Conservation (phyloP, 106 monocot species). For the Hemerocallis citrina region DNA sequence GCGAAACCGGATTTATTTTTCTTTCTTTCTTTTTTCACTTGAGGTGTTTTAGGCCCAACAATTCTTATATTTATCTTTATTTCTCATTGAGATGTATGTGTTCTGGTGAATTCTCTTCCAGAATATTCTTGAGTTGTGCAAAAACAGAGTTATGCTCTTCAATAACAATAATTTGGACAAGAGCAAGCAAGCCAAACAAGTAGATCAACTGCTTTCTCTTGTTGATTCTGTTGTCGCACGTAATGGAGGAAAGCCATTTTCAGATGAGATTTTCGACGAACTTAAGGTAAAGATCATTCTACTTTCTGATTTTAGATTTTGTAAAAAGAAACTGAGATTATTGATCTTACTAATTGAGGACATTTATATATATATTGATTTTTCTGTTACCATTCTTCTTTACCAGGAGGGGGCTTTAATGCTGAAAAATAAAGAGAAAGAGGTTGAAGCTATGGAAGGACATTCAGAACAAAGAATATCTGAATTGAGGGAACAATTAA, state of each 20-base stretch:
- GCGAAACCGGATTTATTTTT: too few species aligned
- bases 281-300: constrained; percentile 35
- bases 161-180: constrained; percentile 61
- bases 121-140: constrained; percentile 56
- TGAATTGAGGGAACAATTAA: constrained; percentile 37
- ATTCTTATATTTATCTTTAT: too few species aligned
- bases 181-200: constrained; percentile 30
- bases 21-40: too few species aligned
- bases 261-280: constrained; percentile 50
- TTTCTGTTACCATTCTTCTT: background rate
- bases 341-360: background rate
- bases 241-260: constrained; percentile 65
- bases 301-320: background rate
- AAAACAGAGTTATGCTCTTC: constrained; percentile 69
- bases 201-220: constrained; percentile 36
- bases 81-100: too few species aligned
- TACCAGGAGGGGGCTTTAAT: constrained; percentile 40
- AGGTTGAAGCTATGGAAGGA: constrained; percentile 35
- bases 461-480: constrained; percentile 42
- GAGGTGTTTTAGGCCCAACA: too few species aligned
- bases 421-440: constrained; percentile 33
- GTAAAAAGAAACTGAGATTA: background rate
- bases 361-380: constrained; percentile 3
- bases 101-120: constrained; percentile 20
- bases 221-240: constrained; percentile 39